Percentiles rank a stretch among this genome's conserved stretches.
phyloP scores from a whole-genome alignment of 2,329 filamentous ascomycete genomes.

The Penicillium sp. region DNA sequence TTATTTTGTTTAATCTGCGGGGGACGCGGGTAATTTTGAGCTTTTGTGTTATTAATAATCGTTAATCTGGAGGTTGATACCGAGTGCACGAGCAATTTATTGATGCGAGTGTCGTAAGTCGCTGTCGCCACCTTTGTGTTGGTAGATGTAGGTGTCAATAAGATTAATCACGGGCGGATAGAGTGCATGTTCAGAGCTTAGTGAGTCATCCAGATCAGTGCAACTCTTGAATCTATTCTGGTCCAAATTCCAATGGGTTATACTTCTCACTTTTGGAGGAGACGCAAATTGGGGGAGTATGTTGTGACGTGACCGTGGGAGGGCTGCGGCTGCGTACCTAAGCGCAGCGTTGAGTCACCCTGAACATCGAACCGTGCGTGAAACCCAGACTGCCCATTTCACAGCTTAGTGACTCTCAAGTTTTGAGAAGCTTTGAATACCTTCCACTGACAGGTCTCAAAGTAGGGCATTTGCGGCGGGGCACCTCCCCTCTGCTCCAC shows the following conservation, averaged over 20 bases:
- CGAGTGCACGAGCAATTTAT: constrained; percentile 1
- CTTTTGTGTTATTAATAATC: constrained; percentile 11
- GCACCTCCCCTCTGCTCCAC: constrained; percentile 26
- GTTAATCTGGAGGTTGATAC: constrained; percentile 9
- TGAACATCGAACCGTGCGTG: neutral
- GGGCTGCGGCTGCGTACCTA: neutral
- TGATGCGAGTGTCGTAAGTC: neutral
- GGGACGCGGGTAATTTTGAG: constrained; percentile 1
- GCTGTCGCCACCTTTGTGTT: neutral
- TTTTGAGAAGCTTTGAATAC: neutral
- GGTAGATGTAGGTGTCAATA: neutral
- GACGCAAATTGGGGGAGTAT: neutral
- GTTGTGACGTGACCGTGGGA: neutral
- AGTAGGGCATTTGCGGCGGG: constrained; percentile 23
- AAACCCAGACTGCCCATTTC: neutral
- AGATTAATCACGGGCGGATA: neutral
- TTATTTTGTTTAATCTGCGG: constrained; percentile 2
- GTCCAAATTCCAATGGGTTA: neutral
- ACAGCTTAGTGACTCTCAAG: neutral
- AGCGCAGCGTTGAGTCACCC: neutral
- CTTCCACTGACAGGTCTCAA: constrained; percentile 4
- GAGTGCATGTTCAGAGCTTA: neutral
- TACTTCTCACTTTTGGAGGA: neutral
- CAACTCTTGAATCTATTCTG: neutral
- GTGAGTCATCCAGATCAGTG: neutral